Conservation (phyloP, 2,329 filamentous ascomycete species). For the Aspergillus pseudoterreus region DNA sequence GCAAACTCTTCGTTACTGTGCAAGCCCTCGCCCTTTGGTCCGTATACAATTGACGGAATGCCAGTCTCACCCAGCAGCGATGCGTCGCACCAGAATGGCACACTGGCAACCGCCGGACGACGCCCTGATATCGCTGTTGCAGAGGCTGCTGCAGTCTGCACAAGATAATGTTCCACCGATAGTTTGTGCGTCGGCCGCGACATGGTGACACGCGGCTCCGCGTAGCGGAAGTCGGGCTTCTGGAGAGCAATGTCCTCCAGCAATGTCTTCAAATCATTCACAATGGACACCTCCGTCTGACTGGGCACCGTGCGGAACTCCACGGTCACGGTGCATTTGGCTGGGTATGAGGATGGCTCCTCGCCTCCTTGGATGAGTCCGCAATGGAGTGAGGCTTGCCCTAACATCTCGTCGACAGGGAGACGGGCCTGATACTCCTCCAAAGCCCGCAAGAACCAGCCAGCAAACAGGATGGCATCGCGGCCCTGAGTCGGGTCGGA, state of each 20-base stretch:
- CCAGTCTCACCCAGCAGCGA: constrained; percentile 45
- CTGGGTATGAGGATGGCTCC: constrained; percentile 52
- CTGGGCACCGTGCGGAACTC: constrained; percentile 49
- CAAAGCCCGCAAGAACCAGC: constrained; percentile 46
- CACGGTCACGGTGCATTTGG: constrained; percentile 45
- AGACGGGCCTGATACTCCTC: constrained; percentile 41
- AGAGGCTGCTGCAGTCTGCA: constrained; percentile 27
- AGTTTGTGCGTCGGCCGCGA: constrained; percentile 44
- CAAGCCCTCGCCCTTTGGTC: constrained; percentile 47
- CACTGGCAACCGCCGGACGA: constrained; percentile 25
- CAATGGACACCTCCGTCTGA: constrained; percentile 39
- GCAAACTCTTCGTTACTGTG: constrained; percentile 52
- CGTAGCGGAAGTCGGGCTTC: constrained; percentile 40
- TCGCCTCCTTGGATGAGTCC: constrained; percentile 50
- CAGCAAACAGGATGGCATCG: constrained; percentile 50
- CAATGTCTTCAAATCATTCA: constrained; percentile 36
- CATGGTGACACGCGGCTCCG: constrained; percentile 38
- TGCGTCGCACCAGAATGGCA: constrained; percentile 51
- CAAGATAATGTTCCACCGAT: constrained; percentile 40
- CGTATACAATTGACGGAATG: constrained; percentile 47
- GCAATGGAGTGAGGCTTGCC: constrained; percentile 45
- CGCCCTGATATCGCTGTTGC: constrained; percentile 25
- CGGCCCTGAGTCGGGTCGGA: constrained; percentile 42
- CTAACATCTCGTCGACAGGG: constrained; percentile 32
- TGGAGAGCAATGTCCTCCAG: constrained; percentile 30